Evolutionary conservation across 75 land plant genomes (phyloP).

Genomic region (Sequoiadendron giganteum): DNA sequence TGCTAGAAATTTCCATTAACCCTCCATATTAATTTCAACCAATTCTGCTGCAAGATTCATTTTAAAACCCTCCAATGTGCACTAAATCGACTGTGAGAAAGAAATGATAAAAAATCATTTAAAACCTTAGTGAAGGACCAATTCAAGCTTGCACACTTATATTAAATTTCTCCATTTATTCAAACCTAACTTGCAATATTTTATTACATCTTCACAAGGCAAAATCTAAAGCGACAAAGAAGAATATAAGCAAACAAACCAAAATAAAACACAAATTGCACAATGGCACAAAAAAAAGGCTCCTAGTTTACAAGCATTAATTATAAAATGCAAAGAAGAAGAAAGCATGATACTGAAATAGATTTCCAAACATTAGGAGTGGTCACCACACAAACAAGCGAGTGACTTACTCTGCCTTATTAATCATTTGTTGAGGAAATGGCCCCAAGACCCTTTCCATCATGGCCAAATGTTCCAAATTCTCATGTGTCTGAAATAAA

Average conservation of each 20-base stretch:
- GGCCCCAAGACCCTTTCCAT: slow-evolving; percentile 98
- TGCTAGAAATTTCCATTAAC: background rate
- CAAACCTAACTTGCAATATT: background rate
- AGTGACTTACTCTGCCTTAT: slow-evolving; percentile 57
- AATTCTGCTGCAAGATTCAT: background rate
- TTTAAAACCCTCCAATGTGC: background rate
- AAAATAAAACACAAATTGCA: background rate
- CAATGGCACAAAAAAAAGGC: background rate
- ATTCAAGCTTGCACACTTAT: background rate
- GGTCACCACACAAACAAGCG: background rate
- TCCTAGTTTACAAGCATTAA: background rate
- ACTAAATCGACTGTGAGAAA: background rate
- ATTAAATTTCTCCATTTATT: background rate
- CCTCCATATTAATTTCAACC: background rate
- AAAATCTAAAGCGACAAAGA: background rate
- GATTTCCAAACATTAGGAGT: background rate
- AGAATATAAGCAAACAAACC: background rate
- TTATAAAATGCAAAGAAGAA: background rate
- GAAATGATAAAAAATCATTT: background rate
- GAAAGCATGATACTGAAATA: background rate
- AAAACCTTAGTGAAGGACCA: background rate
- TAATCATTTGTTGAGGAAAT: slow-evolving; percentile 77
- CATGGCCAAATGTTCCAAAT: slow-evolving; percentile 97
- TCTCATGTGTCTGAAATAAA: slow-evolving; percentile 96
- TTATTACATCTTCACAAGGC: background rate